These are phyloP conservation scores for Suillus spraguei DNA, from an alignment of 768 basidiomycete species.

Conservation along the genomic window DNA sequence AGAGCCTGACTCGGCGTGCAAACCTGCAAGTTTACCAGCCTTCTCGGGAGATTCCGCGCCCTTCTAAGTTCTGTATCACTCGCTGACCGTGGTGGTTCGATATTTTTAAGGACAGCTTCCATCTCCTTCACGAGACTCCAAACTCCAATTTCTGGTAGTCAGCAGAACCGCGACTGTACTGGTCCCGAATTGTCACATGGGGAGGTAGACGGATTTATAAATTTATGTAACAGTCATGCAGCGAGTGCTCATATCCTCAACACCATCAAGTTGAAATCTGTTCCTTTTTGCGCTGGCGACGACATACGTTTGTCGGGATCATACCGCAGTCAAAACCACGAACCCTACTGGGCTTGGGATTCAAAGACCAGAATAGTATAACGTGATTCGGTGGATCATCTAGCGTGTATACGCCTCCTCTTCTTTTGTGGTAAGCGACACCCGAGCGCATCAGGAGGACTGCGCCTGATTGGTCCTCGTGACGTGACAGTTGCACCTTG, in stretches of 20 bases:
- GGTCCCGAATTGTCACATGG: not conserved
- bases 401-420: not conserved
- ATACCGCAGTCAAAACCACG: not conserved
- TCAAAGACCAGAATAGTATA: not conserved
- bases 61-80: not conserved
- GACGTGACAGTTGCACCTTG: constrained; percentile 28
- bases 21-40: constrained; percentile 1
- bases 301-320: not conserved
- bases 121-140: not conserved
- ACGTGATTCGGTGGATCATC: not conserved
- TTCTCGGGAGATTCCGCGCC: constrained; percentile 2
- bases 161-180: not conserved
- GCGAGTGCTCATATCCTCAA: not conserved
- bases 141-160: not conserved
- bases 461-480: constrained; percentile 13
- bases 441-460: not conserved
- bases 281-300: not conserved
- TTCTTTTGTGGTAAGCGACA: not conserved
- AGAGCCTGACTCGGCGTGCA: constrained; percentile 2
- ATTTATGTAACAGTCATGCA: not conserved
- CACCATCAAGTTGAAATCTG: not conserved
- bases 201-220: not conserved
- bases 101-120: constrained; percentile 1
- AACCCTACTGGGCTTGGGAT: not conserved
- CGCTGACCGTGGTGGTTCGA: not conserved